A percentile compares a stretch with the other conserved stretches of the same genome.
These are phyloP conservation scores for Rhynchosporium graminicola DNA, from an alignment of 2,329 filamentous ascomycete genomes.

Conservation along the genomic window DNA sequence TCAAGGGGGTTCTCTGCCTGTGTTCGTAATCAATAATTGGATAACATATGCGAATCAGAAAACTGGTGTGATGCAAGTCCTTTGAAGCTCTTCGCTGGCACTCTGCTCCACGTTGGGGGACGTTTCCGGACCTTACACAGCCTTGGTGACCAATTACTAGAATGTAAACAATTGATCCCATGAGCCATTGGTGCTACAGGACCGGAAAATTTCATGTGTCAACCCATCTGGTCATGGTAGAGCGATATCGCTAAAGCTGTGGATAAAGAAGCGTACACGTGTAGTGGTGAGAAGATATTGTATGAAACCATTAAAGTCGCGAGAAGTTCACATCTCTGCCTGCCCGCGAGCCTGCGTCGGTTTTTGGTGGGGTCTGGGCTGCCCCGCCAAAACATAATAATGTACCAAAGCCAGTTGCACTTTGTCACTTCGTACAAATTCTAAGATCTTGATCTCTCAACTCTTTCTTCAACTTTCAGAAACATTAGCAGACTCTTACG, in stretches of 20 bases:
- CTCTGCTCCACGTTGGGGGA: slow-evolving; percentile 6
- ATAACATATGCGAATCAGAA: slow-evolving; percentile 19
- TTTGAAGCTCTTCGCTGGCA: slow-evolving; percentile 18
- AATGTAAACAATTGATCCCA: slow-evolving; percentile 1
- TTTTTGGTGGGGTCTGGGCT: slow-evolving; percentile 7
- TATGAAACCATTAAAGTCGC: neutral
- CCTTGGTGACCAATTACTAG: slow-evolving; percentile 16
- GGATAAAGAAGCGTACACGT: neutral
- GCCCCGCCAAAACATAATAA: slow-evolving; percentile 11
- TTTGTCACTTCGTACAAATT: neutral
- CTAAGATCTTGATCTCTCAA: slow-evolving; percentile 12
- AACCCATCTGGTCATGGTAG: neutral
- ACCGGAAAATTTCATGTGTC: neutral
- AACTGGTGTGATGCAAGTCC: slow-evolving; percentile 19
- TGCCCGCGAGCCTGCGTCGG: neutral
- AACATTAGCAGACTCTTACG: slow-evolving; percentile 7
- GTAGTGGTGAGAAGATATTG: neutral
- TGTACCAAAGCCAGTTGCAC: neutral
- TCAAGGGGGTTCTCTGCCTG: slow-evolving; percentile 17
- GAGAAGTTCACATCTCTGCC: slow-evolving; percentile 11
- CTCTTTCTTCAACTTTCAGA: neutral
- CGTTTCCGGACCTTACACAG: neutral
- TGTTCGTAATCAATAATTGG: slow-evolving; percentile 19
- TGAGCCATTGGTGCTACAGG: slow-evolving; percentile 12
- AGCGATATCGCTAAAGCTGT: slow-evolving; percentile 1